Conservation (phyloP, 345 rosid species). For the Eucalyptus rudis region DNA sequence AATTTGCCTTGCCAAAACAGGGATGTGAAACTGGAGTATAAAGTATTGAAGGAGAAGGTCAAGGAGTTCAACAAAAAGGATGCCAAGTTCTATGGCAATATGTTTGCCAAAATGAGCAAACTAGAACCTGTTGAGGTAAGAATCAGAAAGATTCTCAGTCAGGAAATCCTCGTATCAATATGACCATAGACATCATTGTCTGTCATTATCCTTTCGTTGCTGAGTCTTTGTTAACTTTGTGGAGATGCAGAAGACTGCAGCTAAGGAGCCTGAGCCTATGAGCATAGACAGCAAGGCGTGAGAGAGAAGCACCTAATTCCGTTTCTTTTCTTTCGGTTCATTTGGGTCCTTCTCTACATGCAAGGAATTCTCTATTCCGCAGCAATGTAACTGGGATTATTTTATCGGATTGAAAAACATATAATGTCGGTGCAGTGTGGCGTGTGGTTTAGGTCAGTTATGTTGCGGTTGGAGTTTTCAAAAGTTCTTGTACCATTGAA, state of each 20-base stretch:
- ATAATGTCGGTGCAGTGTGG: background rate
- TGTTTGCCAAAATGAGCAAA: conserved; percentile 63
- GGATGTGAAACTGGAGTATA: conserved; percentile 85
- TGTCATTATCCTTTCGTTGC: background rate
- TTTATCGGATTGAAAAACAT: background rate
- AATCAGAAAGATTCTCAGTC: background rate
- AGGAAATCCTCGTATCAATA: background rate
- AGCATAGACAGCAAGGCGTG: conserved; percentile 24
- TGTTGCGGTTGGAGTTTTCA: background rate
- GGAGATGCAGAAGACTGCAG: conserved; percentile 30
- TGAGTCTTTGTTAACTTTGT: background rate
- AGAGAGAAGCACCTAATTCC: background rate
- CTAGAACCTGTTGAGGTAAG: conserved; percentile 5
- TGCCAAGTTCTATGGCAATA: conserved; percentile 73
- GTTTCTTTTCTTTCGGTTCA: background rate
- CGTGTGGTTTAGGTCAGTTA: background rate
- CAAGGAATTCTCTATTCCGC: background rate
- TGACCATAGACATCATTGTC: background rate
- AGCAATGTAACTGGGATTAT: background rate
- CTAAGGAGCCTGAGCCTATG: conserved; percentile 11
- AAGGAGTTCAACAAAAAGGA: conserved; percentile 82
- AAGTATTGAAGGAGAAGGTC: conserved; percentile 58
- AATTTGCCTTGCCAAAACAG: conserved; percentile 5
- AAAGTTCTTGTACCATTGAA: background rate
- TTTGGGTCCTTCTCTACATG: background rate